These are phyloP conservation scores for Hymenoscyphus repandus DNA, from an alignment of 2,329 filamentous ascomycete species.

Conservation along the genomic window DNA sequence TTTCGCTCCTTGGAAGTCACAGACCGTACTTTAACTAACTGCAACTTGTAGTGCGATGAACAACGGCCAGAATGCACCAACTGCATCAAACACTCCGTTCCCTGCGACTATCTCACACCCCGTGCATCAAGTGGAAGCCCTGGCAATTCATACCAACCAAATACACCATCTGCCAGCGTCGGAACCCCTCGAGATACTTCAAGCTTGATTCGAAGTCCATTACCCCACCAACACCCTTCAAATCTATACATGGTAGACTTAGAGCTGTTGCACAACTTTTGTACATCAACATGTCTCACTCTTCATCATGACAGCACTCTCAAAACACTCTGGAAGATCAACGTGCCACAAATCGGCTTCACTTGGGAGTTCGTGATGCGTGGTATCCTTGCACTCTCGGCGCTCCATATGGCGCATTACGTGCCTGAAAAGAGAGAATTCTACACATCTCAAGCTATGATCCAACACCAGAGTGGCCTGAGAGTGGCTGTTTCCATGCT, in stretches of 20 bases:
- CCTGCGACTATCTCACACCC: conserved; percentile 33
- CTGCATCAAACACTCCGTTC: conserved; percentile 37
- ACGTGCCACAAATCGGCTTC: conserved; percentile 42
- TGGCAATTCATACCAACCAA: conserved; percentile 2
- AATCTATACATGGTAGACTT: conserved; percentile 39
- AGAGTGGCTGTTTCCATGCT: conserved; percentile 32
- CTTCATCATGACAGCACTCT: conserved; percentile 38
- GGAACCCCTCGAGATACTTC: not conserved
- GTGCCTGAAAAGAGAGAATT: conserved; percentile 34
- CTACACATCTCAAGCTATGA: conserved; percentile 36
- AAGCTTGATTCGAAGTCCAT: not conserved
- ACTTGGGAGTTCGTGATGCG: conserved; percentile 43
- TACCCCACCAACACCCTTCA: conserved; percentile 1
- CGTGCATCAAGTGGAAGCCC: conserved; percentile 9
- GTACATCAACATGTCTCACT: conserved; percentile 43
- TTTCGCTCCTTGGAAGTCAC: not conserved
- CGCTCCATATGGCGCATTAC: conserved; percentile 42
- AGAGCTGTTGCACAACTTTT: conserved; percentile 49
- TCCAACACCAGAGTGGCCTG: conserved; percentile 33
- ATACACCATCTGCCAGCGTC: not conserved
- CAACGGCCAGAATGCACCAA: conserved; percentile 36
- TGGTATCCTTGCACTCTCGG: conserved; percentile 43
- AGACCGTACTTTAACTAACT: not conserved
- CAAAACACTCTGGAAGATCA: conserved; percentile 42
- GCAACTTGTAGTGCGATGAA: conserved; percentile 35